These are phyloP conservation scores for Brassica carinata DNA, from an alignment of 345 rosid genomes.

Conservation along the genomic window DNA sequence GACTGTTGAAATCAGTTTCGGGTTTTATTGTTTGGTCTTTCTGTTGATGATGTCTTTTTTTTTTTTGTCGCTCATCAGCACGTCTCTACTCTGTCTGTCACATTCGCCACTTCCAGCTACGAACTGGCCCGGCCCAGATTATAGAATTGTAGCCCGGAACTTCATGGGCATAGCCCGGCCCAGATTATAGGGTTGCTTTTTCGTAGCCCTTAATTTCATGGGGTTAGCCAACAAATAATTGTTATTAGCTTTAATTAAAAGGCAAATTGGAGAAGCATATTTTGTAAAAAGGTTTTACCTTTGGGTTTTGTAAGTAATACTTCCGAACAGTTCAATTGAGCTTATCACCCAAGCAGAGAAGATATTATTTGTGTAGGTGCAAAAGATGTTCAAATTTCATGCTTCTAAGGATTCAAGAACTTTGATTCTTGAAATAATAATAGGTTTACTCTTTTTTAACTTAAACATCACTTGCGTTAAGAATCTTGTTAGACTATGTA, in stretches of 20 bases:
- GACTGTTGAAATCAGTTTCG: constrained; percentile 10
- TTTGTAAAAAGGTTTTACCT: not conserved
- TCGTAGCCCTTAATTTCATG: not conserved
- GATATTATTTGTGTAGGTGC: constrained; percentile 16
- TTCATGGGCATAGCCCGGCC: not conserved
- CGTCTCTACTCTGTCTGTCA: not conserved
- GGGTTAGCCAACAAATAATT: not conserved
- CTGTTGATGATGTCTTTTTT: not conserved
- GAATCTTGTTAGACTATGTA: not conserved
- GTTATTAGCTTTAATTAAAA: not conserved
- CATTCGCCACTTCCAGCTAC: not conserved
- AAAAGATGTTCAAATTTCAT: not conserved
- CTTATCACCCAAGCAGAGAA: not conserved
- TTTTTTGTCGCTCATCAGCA: not conserved
- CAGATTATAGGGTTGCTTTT: not conserved
- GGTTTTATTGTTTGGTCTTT: not conserved
- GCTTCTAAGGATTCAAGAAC: not conserved
- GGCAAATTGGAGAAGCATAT: not conserved
- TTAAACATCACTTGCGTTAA: not conserved
- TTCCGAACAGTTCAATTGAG: constrained; percentile 42
- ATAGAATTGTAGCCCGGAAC: not conserved
- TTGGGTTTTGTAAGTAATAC: not conserved
- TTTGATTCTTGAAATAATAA: constrained; percentile 9
- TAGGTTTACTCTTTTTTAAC: not conserved
- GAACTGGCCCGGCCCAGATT: not conserved